Conservation (phyloP, 202 grass and related monocot species). For the Panicum hallii region DNA sequence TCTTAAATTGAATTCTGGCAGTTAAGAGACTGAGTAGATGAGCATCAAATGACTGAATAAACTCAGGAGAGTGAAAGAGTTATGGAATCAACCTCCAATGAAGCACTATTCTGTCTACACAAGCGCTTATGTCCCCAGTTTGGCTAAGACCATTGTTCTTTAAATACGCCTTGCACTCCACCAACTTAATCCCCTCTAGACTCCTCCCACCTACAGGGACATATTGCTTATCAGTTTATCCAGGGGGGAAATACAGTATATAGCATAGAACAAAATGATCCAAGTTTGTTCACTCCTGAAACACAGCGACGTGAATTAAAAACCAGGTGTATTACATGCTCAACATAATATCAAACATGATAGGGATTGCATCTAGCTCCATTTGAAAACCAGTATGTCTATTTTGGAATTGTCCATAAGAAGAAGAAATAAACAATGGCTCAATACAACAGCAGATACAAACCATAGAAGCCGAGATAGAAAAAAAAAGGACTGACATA, state of each 20-base stretch:
- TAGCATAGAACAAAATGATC: conserved; percentile 25
- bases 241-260: neutral
- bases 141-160: conserved; percentile 65
- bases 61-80: neutral
- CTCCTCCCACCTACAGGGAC: conserved; percentile 50
- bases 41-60: conserved; percentile 8
- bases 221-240: conserved; percentile 1
- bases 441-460: neutral
- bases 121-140: conserved; percentile 55
- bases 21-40: conserved; percentile 2
- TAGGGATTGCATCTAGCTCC: conserved; percentile 30
- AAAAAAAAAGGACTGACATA: neutral
- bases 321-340: neutral
- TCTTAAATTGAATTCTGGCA: neutral
- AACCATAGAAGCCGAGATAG: neutral
- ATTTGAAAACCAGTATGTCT: conserved; percentile 5
- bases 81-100: conserved; percentile 62
- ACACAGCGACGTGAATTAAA: neutral
- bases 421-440: neutral
- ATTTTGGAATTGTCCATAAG: neutral
- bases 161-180: conserved; percentile 71
- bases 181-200: conserved; percentile 64
- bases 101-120: conserved; percentile 66
- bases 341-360: conserved; percentile 22
- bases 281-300: conserved; percentile 30